phyloP scores from a whole-genome alignment of 179 eudicot species.

The Spergularia azorica region DNA sequence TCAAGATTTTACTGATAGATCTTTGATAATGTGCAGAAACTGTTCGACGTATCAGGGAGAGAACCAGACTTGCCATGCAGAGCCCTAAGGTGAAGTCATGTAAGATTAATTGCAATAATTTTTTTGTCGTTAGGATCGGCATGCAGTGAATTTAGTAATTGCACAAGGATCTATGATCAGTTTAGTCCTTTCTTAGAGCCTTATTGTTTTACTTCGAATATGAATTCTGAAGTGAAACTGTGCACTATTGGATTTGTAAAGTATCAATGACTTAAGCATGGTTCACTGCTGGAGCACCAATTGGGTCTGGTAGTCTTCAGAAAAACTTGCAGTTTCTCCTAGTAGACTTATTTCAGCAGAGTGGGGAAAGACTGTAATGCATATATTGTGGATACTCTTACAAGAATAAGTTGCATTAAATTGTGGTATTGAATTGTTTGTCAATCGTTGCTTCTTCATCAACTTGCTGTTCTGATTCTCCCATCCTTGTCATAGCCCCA shows the following conservation, averaged over 20 bases:
- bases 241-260: not conserved
- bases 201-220: not conserved
- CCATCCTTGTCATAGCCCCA: too few relatives aligned
- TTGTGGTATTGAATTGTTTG: not conserved
- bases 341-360: not conserved
- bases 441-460: too few relatives aligned
- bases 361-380: not conserved
- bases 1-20: not conserved
- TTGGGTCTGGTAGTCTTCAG: not conserved
- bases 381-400: too few relatives aligned
- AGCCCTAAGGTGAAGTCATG: conserved; percentile 96
- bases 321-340: not conserved
- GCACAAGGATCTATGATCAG: not conserved
- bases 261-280: not conserved
- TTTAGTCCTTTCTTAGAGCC: not conserved
- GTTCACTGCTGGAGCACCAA: not conserved
- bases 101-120: conserved; percentile 40
- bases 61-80: conserved; percentile 94
- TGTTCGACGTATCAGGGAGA: conserved; percentile 63
- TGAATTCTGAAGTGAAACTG: not conserved
- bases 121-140: conserved; percentile 14
- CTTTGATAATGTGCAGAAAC: conserved; percentile 62
- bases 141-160: conserved; percentile 1
- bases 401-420: too few relatives aligned
- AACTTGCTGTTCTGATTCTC: too few relatives aligned